Conservation (phyloP, 2,329 filamentous ascomycete genomes). For the Endoconidiophora laricicola region DNA sequence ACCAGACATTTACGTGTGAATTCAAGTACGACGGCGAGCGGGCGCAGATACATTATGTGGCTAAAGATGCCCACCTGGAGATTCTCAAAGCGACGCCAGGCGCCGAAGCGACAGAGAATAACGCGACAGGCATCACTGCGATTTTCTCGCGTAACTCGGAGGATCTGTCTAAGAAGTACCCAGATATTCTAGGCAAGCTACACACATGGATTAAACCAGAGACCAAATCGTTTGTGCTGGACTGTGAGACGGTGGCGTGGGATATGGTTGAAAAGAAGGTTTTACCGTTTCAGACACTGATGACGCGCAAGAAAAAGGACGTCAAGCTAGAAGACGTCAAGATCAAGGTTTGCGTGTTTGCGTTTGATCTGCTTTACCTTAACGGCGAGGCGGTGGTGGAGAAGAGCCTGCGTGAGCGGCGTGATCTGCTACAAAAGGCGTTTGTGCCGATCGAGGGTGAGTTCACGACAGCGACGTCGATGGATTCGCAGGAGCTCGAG, state of each 20-base stretch:
- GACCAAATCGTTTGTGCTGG: conserved; percentile 91
- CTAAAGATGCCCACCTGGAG: conserved; percentile 57
- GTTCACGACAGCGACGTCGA: conserved; percentile 75
- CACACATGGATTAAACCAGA: conserved; percentile 76
- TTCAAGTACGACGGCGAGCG: conserved; percentile 98
- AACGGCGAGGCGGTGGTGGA: conserved; percentile 84
- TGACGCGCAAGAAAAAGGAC: conserved; percentile 96
- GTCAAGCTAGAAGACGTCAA: conserved; percentile 92
- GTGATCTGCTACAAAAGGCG: conserved; percentile 54
- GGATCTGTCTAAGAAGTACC: conserved; percentile 93
- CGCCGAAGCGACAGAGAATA: conserved; percentile 46
- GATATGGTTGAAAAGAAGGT: conserved; percentile 91
- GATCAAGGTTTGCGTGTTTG: conserved; percentile 92
- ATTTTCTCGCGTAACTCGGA: conserved; percentile 98
- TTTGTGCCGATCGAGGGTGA: conserved; percentile 74
- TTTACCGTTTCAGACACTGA: conserved; percentile 89
- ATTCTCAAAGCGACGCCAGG: conserved; percentile 44
- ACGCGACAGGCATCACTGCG: conserved; percentile 52
- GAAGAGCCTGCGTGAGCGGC: conserved; percentile 68
- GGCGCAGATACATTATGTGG: conserved; percentile 96
- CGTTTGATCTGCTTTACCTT: conserved; percentile 84
- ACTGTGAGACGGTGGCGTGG: conserved; percentile 96
- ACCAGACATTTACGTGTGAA: conserved; percentile 91
- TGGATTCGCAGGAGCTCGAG: conserved; percentile 76
- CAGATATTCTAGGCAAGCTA: conserved; percentile 80